Base-by-base conservation (phyloP, 2,329 filamentous ascomycete genomes). In the Cercospora beticola region DNA sequence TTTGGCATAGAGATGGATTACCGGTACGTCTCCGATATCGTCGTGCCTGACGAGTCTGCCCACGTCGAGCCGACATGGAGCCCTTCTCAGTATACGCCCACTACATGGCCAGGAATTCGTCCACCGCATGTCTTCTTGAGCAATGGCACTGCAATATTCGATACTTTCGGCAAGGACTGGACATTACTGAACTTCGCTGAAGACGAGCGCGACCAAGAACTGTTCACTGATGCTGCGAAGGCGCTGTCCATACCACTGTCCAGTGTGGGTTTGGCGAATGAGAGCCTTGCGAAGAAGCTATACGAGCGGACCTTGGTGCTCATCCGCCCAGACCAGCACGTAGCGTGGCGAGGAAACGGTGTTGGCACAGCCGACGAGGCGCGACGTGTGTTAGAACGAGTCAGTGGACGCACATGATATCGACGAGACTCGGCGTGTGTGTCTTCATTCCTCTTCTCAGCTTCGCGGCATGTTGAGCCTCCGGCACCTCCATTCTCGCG, bases 281-380 rank as follows among this genome's bases (percentile, higher is more conserved):
- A 54, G 49, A 54, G 49, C 16, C 49, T 54, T 26, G 49, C 49
- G 10, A 54, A 54, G 10, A 84, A 46, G 82, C 89, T 1, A 81
- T 83, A n/a, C 87, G 88, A 69, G 82, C 84, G 66, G 87, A 88
- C 1, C 84, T 82, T 70, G 5, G 82, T 89, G 14, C 79, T 89
- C 18, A 83, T 86, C 2, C 78, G 87, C 8, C 87, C 88, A 0
- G 88, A 90, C 78, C 78, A 84, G 12, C 87, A 87, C 69, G 84
- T 89, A 3, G 85, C 83, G 0, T 89, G 87, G 86, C 49, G 49
- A 54, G 49, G 49, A 10, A 54, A 54, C 21, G 28, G 10, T 28
- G 23, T 69, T 23, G 49, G 49, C 16, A 28, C 49, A 26, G 49
- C 14, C 49, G 49, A 54, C 14, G 49, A 54, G 28, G 49, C 49